These are phyloP conservation scores for Croton setiger DNA, from an alignment of 441 rosid species.

Conservation along the genomic window DNA sequence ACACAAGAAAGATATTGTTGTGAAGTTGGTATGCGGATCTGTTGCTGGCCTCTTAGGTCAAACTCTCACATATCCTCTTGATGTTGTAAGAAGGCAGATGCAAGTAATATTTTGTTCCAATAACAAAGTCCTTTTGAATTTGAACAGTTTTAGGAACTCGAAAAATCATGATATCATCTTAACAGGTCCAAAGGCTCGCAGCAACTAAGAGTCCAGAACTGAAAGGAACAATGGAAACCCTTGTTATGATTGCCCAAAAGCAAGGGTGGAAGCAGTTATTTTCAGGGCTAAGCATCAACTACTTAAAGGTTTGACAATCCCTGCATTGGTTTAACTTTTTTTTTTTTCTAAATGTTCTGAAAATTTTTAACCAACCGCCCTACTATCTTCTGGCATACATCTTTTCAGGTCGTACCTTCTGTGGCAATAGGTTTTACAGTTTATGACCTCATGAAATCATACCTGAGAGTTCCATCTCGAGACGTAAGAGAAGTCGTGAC, in stretches of 20 bases:
- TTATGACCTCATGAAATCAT: conserved; percentile 76
- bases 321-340: background rate
- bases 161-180: conserved; percentile 4
- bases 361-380: background rate
- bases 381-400: background rate
- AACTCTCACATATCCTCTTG: conserved; percentile 93
- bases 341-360: background rate
- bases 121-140: background rate
- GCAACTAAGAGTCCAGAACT: conserved; percentile 41
- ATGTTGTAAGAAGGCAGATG: conserved; percentile 97
- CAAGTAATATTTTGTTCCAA: conserved; percentile 43
- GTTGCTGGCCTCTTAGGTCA: conserved; percentile 88
- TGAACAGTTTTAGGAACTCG: background rate
- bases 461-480: conserved; percentile 74
- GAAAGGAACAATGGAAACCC: conserved; percentile 72
- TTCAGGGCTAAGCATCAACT: conserved; percentile 89
- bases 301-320: conserved; percentile 55
- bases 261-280: conserved; percentile 96
- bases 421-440: conserved; percentile 93
- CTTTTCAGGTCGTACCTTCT: conserved; percentile 77
- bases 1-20: conserved; percentile 58
- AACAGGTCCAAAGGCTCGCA: conserved; percentile 67
- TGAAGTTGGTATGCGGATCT: conserved; percentile 81
- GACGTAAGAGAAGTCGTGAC: conserved; percentile 57
- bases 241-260: conserved; percentile 49